Conservation (phyloP, 306 rosid genomes). For the Rosa rugosa region DNA sequence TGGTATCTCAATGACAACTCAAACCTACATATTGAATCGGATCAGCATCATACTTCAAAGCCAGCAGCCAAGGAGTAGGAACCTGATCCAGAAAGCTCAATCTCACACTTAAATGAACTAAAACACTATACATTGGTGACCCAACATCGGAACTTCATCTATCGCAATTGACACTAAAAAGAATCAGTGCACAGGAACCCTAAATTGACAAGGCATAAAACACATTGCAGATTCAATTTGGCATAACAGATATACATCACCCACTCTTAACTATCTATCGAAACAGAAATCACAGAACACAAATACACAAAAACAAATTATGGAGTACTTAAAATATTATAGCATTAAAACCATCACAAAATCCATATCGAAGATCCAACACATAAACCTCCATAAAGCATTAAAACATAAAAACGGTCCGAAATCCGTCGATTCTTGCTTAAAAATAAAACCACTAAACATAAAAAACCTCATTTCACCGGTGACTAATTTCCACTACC, state of each 20-base stretch:
- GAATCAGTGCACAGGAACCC: too few relatives aligned
- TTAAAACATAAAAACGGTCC: neutral
- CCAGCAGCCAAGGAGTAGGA: neutral
- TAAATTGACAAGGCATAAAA: too few relatives aligned
- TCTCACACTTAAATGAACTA: neutral
- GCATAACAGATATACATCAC: neutral
- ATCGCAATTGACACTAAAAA: too few relatives aligned
- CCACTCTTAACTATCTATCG: neutral
- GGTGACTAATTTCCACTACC: neutral
- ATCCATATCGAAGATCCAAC: slow-evolving; percentile 25
- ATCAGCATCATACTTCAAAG: neutral
- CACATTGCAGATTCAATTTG: too few relatives aligned
- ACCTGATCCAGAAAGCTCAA: neutral
- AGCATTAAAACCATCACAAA: slow-evolving; percentile 6
- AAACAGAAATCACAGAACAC: neutral
- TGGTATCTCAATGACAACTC: neutral
- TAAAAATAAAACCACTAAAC: neutral
- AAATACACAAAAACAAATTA: neutral
- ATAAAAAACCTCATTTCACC: neutral
- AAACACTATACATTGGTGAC: neutral
- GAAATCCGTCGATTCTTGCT: slow-evolving; percentile 1
- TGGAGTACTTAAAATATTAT: neutral
- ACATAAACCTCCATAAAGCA: slow-evolving; percentile 17
- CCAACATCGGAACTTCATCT: neutral
- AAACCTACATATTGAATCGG: neutral